Base-by-base conservation (phyloP, 202 grass and related monocot genomes). In the Bolboschoenoplectus hybrid region DNA sequence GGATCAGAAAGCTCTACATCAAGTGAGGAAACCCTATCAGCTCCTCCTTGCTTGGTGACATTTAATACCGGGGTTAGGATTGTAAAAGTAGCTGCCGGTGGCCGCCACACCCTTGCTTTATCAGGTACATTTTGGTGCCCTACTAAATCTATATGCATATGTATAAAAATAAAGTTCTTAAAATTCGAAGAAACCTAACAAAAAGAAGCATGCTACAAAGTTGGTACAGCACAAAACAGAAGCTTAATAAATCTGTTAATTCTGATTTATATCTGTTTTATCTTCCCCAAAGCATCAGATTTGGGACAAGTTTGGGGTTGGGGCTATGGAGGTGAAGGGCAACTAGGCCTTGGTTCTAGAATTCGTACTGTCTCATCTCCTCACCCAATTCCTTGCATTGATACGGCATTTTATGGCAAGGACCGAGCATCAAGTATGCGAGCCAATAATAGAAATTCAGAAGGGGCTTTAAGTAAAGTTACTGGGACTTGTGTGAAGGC, bases 321-420 rank as follows among this genome's bases (percentile, higher is more conserved):
- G 97, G 97, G 97, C 43, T 99, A 99, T 88, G 97, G 97, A 91
- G 97, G 93, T 62, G 97, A 99, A 91, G 97, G 97, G 20, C 97
- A 99, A 85, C 84, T 99, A 85, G 97, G 97, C 85, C 89, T 99
- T 65, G 97, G 97, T 89, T 94, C 93, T 87, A 87, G 93, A 84
- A 97, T 97, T 56, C 88, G 97, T 38, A 94, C 89, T 61, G 88
- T 99, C 66, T 94, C 93, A 62, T 97, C 97, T 85, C 93, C 97
- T 61, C 97, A 97, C 85, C 92, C 93, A 20, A 73, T 99, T 81
- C 97, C 92, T 1, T 99, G 97, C 88, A 91, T 99, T 81, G 97
- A 99, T 76, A 93, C 89, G 4, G 85, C 88, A 77, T 75, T 90
- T 34, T 92, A 92, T 39, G 56, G 86, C 86, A 96, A 92, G 88